phyloP scores from a whole-genome alignment of 2,329 filamentous ascomycete species.

The Xylariomycetidae sp. region DNA sequence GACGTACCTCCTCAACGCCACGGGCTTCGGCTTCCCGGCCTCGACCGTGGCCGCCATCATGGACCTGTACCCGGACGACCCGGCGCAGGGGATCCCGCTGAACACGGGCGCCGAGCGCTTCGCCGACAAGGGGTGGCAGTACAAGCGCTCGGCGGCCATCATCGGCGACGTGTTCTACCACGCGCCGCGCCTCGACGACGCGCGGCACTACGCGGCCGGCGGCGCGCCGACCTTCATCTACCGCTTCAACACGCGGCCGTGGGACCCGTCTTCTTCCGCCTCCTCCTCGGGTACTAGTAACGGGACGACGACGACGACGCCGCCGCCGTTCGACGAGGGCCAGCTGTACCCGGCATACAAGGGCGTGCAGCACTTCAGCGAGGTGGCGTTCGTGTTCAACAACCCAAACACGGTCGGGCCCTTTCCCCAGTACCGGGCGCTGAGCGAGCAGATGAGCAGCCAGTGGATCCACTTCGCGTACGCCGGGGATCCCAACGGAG shows the following conservation, averaged over 20 bases:
- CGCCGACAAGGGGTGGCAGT: constrained; percentile 39
- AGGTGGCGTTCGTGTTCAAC: constrained; percentile 35
- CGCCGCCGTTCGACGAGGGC: constrained; percentile 2
- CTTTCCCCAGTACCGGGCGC: constrained; percentile 18
- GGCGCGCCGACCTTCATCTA: constrained; percentile 52
- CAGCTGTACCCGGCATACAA: constrained; percentile 26
- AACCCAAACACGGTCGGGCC: constrained; percentile 20
- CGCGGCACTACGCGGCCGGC: constrained; percentile 45
- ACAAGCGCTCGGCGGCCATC: constrained; percentile 50
- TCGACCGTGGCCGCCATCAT: constrained; percentile 31
- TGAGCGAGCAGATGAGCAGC: constrained; percentile 23
- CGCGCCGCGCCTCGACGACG: constrained; percentile 48
- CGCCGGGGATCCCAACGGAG: constrained; percentile 21
- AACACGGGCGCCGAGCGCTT: constrained; percentile 30
- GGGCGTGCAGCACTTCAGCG: constrained; percentile 32
- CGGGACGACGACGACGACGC: no score
- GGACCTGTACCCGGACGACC: constrained; percentile 46
- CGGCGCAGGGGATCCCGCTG: constrained; percentile 42
- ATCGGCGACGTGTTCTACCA: constrained; percentile 52
- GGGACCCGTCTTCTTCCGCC: constrained; percentile 28
- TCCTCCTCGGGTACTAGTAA: constrained; percentile 20
- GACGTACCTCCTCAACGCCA: constrained; percentile 12
- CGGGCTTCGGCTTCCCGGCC: constrained; percentile 18
- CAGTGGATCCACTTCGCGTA: constrained; percentile 26
- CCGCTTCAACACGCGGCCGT: constrained; percentile 50